Base-by-base conservation (phyloP, 495 filamentous ascomycete species). In the Tuber brumale region DNA sequence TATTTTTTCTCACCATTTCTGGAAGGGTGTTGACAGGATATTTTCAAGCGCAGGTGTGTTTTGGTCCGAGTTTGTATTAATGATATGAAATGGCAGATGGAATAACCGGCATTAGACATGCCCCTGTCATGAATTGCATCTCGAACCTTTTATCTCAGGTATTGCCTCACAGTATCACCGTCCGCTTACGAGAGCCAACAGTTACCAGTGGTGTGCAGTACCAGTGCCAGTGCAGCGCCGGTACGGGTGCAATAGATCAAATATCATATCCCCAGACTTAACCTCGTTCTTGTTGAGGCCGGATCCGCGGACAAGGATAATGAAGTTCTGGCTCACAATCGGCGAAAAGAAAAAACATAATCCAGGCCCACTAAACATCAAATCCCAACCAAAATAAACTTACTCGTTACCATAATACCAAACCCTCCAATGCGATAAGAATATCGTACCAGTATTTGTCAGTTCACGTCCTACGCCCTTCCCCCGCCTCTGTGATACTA, bases 371-470 rank as follows among this genome's bases (percentile, higher is more conserved):
- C 27, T 12, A 35, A 66, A 35, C 57, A 66, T 31, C 57, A 18
- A 35, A 31, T 18, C 18, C 31, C 27, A 35, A 35, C 14, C 6
- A 16, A 35, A 35, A 27, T 6, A 35, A 35, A 35, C 27, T 16
- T 19, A 27, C 57, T 66, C 57, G 2, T 12, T 66, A 6, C 48
- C 48, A 57, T n/a, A 57, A 57, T 27, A 14, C 21, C 23, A 57
- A 57, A n/a, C 21, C 10, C 48, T 57, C 48, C 48, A 57, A 31
- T 61, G 16, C 51, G n/a, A 7, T 31, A 16, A 10, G 3, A 27
- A 61, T 27, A 66, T 27, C 48, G n/a, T n/a, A n/a, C n/a, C n/a
- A n/a, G 51, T 66, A 66, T 66, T 66, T 66, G 57, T 66, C 57
- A 35, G 57, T 66, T 66, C 27, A 18, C 57, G 18, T 19, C 10